Evolutionary conservation across 2,329 filamentous ascomycete genomes (phyloP), one percentile per base, ranked within the genome.

Genomic region (Aspergillus piperis): DNA sequence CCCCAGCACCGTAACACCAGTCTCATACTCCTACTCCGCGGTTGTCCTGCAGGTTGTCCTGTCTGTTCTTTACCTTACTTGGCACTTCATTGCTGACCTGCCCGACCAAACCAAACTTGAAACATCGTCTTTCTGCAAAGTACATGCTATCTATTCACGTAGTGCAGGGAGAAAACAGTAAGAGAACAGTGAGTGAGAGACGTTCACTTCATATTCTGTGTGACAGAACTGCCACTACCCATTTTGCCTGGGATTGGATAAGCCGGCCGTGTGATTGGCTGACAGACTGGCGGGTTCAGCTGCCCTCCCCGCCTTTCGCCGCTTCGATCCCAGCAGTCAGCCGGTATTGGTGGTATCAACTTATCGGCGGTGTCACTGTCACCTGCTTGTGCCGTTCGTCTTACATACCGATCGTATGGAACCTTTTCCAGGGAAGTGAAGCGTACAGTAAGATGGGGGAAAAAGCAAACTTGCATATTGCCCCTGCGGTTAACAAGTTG

Each of bases 251-350:
- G 19, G 64, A 64, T 73, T 73, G 66, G 70, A 71, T 72, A 73
- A 72, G 62, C 59, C 54, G 23, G 47, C 30, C 7, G 51, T 64
- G 36, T 71, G 65, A 73, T 73, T 73, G 71, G 71, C 54, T 57
- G 48, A 25, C 54, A 21, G 25, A 8, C 15, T 7, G 47, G 47
- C 15, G 44, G 44, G 25, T 30, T 27, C 47, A 19, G 47, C 27
- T 50, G 25, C 47, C 25, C 47, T n/a, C 47, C 47, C 47, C 47
- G 41, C 30, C 47, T 30, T 30, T 10, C 25, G 44, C 23, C 32
- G 44, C 44, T 30, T 27, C 44, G 44, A 25, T 17, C 25, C 23
- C 47, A 27, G 23, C 47, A 30, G 47, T 8, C 32, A 36, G 32
- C 11, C 32, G 32, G 32, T 36, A 4, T 13, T 36, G 32, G 11